Percentiles rank a stretch among this genome's conserved stretches.
phyloP scores from a whole-genome alignment of 2,329 filamentous ascomycete species.

The Mycosphaerella sp. region DNA sequence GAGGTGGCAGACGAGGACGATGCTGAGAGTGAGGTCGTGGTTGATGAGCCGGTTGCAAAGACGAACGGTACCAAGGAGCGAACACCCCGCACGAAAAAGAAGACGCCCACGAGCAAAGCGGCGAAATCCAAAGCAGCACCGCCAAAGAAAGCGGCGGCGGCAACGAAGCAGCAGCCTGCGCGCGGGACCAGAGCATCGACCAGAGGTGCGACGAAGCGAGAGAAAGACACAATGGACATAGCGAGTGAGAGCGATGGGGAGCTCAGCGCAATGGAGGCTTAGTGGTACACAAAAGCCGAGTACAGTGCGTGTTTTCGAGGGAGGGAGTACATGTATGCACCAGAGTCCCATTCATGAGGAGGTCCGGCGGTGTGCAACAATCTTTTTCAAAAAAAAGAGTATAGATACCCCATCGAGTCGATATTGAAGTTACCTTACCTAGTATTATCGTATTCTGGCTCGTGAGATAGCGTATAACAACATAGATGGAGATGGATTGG shows the following conservation, averaged over 20 bases:
- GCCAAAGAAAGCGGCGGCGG: conserved; percentile 11
- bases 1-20: conserved; percentile 2
- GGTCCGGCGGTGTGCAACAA: too few species aligned
- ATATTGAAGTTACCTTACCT: too few species aligned
- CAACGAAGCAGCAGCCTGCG: conserved; percentile 17
- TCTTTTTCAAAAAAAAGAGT: too few species aligned
- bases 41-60: background rate
- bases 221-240: conserved; percentile 25
- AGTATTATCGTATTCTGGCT: too few species aligned
- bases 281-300: background rate
- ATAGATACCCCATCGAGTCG: too few species aligned
- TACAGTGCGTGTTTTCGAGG: too few species aligned
- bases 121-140: conserved; percentile 5
- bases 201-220: conserved; percentile 19
- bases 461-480: too few species aligned
- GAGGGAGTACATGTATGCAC: too few species aligned
- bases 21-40: background rate
- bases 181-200: conserved; percentile 13
- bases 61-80: conserved; percentile 1
- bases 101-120: background rate
- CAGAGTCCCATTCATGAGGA: too few species aligned
- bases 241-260: conserved; percentile 24
- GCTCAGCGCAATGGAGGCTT: conserved; percentile 23
- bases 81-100: background rate
- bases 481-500: too few species aligned